Conservation (phyloP, 768 basidiomycete species). For the Infundibulicybe gibba region DNA sequence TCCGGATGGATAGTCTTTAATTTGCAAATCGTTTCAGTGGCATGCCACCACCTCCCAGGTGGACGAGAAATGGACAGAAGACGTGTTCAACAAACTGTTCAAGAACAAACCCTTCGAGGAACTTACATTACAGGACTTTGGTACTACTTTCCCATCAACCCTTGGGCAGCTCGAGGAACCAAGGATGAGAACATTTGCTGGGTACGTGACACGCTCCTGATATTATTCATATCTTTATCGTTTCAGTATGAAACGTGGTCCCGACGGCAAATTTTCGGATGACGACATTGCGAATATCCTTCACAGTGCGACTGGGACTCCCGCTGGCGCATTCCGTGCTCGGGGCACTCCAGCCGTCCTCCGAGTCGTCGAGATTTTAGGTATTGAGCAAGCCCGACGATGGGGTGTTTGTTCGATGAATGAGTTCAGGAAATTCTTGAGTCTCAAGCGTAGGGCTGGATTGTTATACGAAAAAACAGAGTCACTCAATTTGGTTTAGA, state of each 20-base stretch:
- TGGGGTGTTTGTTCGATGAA: conserved; percentile 61
- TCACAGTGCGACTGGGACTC: conserved; percentile 38
- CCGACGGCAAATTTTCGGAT: conserved; percentile 48
- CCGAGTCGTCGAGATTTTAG: conserved; percentile 51
- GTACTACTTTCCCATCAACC: conserved; percentile 7
- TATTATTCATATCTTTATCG: conserved; percentile 1
- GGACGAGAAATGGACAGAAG: conserved; percentile 52
- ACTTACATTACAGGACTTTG: conserved; percentile 23
- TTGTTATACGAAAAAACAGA: not conserved
- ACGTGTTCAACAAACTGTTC: conserved; percentile 37
- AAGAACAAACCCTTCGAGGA: conserved; percentile 30
- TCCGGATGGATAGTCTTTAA: not conserved
- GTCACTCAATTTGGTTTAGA: conserved; percentile 14
- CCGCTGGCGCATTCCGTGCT: conserved; percentile 45
- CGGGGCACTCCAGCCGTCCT: conserved; percentile 44
- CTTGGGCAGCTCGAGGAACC: conserved; percentile 18
- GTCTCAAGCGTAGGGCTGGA: conserved; percentile 33
- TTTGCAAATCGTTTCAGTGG: conserved; percentile 35
- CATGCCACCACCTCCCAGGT: conserved; percentile 47
- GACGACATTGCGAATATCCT: conserved; percentile 45
- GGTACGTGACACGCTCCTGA: conserved; percentile 22
- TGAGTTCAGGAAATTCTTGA: conserved; percentile 49
- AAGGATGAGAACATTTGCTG: conserved; percentile 41
- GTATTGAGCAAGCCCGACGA: conserved; percentile 46
- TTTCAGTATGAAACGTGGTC: conserved; percentile 38